Evolutionary conservation across 2,329 filamentous ascomycete species (phyloP).

Genomic region (Paramyrothecium sp.): DNA sequence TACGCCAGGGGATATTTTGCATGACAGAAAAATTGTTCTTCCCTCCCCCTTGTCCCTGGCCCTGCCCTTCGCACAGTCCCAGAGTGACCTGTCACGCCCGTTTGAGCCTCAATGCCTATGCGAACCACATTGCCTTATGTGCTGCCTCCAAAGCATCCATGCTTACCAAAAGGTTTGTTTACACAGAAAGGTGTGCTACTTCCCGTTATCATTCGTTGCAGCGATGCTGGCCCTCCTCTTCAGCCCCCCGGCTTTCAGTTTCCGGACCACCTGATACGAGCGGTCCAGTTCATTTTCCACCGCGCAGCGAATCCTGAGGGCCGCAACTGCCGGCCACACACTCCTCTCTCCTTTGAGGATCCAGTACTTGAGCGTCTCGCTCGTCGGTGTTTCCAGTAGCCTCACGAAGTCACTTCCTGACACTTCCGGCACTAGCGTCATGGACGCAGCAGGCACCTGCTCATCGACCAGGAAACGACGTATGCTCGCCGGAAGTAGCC

Average conservation of each 20-base stretch:
- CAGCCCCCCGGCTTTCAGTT: conserved; percentile 53
- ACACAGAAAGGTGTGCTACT: too few species aligned
- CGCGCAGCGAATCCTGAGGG: conserved; percentile 76
- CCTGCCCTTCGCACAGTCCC: too few species aligned
- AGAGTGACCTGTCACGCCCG: too few species aligned
- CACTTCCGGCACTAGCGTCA: conserved; percentile 82
- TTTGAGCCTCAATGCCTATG: too few species aligned
- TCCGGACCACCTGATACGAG: conserved; percentile 77
- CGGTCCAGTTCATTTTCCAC: conserved; percentile 86
- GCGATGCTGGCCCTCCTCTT: conserved; percentile 43
- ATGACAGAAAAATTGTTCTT: too few species aligned
- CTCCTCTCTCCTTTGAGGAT: conserved; percentile 79
- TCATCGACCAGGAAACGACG: conserved; percentile 81
- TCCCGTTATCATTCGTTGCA: conserved; percentile 9
- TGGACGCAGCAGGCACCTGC: conserved; percentile 70
- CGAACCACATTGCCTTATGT: conserved; percentile 8
- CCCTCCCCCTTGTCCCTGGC: too few species aligned
- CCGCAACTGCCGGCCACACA: conserved; percentile 86
- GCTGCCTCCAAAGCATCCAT: conserved; percentile 16
- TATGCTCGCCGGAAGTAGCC: conserved; percentile 66
- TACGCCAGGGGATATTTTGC: too few species aligned
- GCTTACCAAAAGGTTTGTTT: too few species aligned
- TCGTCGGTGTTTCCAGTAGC: conserved; percentile 79
- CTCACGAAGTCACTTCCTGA: conserved; percentile 70
- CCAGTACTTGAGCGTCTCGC: conserved; percentile 78